Percentiles rank a stretch among this genome's conserved stretches.
These are phyloP conservation scores for Carex scoparia DNA, from an alignment of 176 grass and related monocot species.

Conservation along the genomic window DNA sequence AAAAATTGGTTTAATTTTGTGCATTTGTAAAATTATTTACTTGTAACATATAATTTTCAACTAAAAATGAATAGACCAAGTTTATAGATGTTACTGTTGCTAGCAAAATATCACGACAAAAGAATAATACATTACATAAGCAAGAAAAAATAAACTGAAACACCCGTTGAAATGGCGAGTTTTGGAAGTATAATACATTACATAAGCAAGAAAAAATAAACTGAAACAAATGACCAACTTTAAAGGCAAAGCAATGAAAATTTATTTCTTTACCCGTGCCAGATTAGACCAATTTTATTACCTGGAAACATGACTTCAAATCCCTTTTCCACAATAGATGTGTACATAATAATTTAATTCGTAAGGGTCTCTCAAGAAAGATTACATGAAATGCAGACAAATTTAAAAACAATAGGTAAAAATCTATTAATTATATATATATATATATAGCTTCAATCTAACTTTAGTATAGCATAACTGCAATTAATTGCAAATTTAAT, in stretches of 20 bases:
- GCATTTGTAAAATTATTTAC: too few relatives aligned
- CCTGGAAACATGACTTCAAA: not conserved
- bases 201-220: not conserved
- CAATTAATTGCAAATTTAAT: not conserved
- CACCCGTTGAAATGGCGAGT: too few relatives aligned
- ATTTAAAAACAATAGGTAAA: not conserved
- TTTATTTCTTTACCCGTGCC: not conserved
- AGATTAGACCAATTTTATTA: slow-evolving; percentile 14
- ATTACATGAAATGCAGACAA: not conserved
- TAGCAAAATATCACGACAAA: too few relatives aligned
- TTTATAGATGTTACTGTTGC: too few relatives aligned
- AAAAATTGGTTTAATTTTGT: too few relatives aligned
- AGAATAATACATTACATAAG: too few relatives aligned
- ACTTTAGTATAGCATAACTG: not conserved
- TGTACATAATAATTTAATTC: slow-evolving; percentile 3
- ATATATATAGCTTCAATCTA: not conserved
- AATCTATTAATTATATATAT: not conserved
- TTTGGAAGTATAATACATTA: not conserved
- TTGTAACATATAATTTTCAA: too few relatives aligned
- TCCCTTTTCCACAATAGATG: not conserved
- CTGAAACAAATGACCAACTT: not conserved
- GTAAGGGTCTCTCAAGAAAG: not conserved
- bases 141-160: too few relatives aligned
- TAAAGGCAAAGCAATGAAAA: not conserved
- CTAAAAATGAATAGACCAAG: too few relatives aligned